Conservation (phyloP, 768 basidiomycete species). For the Serendipita sp. region DNA sequence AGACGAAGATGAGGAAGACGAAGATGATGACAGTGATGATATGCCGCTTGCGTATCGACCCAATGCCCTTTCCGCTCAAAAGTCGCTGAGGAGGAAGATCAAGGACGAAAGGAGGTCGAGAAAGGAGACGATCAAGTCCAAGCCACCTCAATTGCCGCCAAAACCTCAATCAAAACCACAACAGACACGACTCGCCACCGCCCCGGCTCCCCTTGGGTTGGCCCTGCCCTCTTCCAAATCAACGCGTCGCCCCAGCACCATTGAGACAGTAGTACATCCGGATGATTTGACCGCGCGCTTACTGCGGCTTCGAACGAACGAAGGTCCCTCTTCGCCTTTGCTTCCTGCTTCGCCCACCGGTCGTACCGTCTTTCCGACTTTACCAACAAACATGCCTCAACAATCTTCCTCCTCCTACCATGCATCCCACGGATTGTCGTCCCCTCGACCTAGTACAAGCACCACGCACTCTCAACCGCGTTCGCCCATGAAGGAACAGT, state of each 20-base stretch:
- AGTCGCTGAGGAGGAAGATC: slow-evolving; percentile 57
- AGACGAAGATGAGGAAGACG: slow-evolving; percentile 34
- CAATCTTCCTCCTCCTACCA: too few relatives aligned
- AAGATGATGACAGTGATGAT: slow-evolving; percentile 33
- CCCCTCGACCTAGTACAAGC: too few relatives aligned
- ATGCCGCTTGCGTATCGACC: slow-evolving; percentile 71
- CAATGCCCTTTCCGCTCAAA: slow-evolving; percentile 66
- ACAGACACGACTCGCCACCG: too few relatives aligned
- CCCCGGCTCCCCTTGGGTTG: slow-evolving; percentile 4
- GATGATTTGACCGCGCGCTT: neutral
- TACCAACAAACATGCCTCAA: neutral
- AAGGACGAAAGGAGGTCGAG: slow-evolving; percentile 42
- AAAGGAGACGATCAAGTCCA: slow-evolving; percentile 2
- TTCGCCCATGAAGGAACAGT: too few relatives aligned
- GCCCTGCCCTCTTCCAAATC: slow-evolving; percentile 11
- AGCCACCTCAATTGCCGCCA: slow-evolving; percentile 9
- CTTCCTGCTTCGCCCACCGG: slow-evolving; percentile 1
- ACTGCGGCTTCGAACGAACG: neutral
- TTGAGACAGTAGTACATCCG: slow-evolving; percentile 7
- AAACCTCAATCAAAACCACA: too few relatives aligned
- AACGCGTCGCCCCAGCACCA: slow-evolving; percentile 8
- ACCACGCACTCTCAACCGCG: too few relatives aligned
- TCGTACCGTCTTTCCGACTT: neutral
- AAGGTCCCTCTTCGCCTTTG: neutral
- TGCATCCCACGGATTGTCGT: too few relatives aligned